phyloP scores from a whole-genome alignment of 192 early-diverging fungal species.

The Umbelopsis sp. region DNA sequence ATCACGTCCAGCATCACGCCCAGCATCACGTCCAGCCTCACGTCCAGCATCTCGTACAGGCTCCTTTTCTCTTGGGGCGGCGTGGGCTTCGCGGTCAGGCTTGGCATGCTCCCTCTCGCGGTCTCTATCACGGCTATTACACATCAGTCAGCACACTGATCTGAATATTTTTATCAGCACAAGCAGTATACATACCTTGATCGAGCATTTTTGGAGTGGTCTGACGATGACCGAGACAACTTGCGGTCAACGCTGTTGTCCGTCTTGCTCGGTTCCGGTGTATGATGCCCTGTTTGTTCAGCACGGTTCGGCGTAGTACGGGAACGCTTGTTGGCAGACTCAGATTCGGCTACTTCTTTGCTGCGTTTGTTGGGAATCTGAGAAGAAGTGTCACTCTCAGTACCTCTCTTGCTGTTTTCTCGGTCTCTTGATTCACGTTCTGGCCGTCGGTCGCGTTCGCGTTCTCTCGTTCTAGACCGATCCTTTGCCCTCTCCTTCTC shows the following conservation, averaged over 20 bases:
- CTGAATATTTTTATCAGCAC: neutral
- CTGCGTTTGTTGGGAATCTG: constrained; percentile 3
- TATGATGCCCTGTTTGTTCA: neutral
- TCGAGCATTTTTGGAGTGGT: neutral
- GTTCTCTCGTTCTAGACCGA: neutral
- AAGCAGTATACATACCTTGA: neutral
- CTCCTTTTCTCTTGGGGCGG: too few species aligned
- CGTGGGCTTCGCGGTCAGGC: constrained; percentile 1
- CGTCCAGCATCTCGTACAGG: constrained; percentile 18
- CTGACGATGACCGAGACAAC: neutral
- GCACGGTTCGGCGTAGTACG: constrained; percentile 3
- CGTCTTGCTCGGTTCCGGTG: neutral
- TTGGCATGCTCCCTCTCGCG: constrained; percentile 5
- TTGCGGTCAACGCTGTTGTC: neutral
- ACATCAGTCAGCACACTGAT: neutral
- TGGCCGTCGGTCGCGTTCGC: constrained; percentile 13
- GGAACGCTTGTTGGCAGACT: neutral
- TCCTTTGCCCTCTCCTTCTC: neutral
- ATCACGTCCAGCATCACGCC: constrained; percentile 13
- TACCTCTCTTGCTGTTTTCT: constrained; percentile 9
- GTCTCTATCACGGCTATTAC: constrained; percentile 1
- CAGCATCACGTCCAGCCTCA: constrained; percentile 32
- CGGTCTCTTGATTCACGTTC: constrained; percentile 2
- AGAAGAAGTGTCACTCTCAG: neutral
- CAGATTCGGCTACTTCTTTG: neutral